phyloP scores from a whole-genome alignment of 1,284 basidiomycete genomes.

The Malassezia obtusa region DNA sequence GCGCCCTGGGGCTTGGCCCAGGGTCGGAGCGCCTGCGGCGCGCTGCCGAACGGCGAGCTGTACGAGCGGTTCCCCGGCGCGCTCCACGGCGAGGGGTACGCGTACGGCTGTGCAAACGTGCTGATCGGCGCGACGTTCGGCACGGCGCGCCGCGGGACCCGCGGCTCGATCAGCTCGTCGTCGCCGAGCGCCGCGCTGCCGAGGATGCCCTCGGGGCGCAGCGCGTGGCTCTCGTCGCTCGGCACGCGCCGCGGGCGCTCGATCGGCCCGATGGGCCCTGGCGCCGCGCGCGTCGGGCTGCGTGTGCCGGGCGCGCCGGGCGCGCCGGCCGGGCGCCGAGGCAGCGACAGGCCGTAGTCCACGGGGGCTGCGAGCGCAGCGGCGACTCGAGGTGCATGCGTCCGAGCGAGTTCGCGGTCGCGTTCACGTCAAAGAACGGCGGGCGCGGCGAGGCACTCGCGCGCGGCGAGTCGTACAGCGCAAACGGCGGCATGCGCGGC shows the following conservation, averaged over 20 bases:
- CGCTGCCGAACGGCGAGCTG: constrained; percentile 25
- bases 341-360: not conserved
- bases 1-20: not conserved
- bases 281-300: constrained; percentile 16
- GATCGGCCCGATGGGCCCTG: constrained; percentile 41
- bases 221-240: constrained; percentile 10
- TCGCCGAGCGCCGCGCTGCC: constrained; percentile 46
- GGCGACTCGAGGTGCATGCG: constrained; percentile 6
- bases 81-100: constrained; percentile 7
- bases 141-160: constrained; percentile 26
- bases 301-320: not conserved
- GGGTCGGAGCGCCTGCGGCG: not conserved
- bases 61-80: constrained; percentile 15
- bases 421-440: constrained; percentile 7
- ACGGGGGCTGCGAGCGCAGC: not conserved
- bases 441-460: not conserved
- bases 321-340: not conserved
- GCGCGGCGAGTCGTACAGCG: not conserved
- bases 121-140: constrained; percentile 28
- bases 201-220: constrained; percentile 35
- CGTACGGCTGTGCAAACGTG: constrained; percentile 7
- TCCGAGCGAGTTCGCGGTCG: constrained; percentile 1
- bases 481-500: not conserved
- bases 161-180: constrained; percentile 44
- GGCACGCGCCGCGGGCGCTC: constrained; percentile 34